These are phyloP conservation scores for Davidsoniella australis DNA, from an alignment of 2,329 filamentous ascomycete species.

Conservation along the genomic window DNA sequence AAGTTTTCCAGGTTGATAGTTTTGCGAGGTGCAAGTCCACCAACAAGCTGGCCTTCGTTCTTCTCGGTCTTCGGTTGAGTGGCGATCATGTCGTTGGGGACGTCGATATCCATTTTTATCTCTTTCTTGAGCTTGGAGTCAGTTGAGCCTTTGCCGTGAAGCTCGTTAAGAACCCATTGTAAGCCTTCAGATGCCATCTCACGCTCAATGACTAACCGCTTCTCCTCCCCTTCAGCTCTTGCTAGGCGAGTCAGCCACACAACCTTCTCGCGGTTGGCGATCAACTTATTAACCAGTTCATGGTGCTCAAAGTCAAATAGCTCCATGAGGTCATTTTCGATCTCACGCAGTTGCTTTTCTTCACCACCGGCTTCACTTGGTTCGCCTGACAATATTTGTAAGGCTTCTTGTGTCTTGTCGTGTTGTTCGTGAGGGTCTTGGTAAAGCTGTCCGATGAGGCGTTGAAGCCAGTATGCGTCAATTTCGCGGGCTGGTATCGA, in stretches of 20 bases:
- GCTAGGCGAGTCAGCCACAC: constrained; percentile 88
- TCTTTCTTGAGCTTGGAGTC: constrained; percentile 51
- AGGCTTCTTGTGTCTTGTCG: constrained; percentile 72
- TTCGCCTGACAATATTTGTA: constrained; percentile 66
- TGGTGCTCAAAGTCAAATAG: constrained; percentile 95
- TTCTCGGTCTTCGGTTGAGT: constrained; percentile 35
- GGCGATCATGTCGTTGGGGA: constrained; percentile 36
- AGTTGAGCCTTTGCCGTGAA: constrained; percentile 53
- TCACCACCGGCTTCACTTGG: constrained; percentile 55
- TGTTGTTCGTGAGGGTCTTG: constrained; percentile 84
- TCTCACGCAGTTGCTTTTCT: constrained; percentile 73
- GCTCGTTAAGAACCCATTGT: constrained; percentile 71
- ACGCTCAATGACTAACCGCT: constrained; percentile 61
- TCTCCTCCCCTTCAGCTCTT: constrained; percentile 61
- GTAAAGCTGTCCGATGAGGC: constrained; percentile 77
- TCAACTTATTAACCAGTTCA: constrained; percentile 77
- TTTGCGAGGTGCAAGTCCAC: constrained; percentile 71
- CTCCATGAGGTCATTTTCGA: constrained; percentile 97
- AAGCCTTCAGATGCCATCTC: constrained; percentile 86
- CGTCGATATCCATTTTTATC: constrained; percentile 90
- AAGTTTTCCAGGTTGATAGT: constrained; percentile 90
- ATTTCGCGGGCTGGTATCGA: constrained; percentile 72
- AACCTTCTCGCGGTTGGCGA: constrained; percentile 82
- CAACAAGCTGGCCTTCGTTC: constrained; percentile 52
- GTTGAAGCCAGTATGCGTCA: constrained; percentile 92